Evolutionary conservation across 495 filamentous ascomycete genomes (phyloP), one percentile per base, ranked within the genome.

Genomic region (Podospora didyma): DNA sequence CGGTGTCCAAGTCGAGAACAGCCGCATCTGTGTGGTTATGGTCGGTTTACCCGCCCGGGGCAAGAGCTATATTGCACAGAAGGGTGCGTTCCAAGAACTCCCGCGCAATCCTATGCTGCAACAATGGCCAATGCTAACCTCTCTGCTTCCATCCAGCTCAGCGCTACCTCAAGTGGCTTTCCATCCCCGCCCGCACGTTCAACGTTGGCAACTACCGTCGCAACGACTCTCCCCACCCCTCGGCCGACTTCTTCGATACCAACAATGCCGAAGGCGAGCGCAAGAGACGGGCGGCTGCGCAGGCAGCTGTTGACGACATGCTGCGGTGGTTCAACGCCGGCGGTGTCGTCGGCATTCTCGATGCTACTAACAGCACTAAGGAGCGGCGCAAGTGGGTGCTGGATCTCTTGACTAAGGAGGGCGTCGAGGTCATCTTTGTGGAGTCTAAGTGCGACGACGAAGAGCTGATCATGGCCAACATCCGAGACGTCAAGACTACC

Each of bases 21-120:
- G 89, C 28, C 88, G 87, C 66, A 96, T 98, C 71, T 96, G 92
- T 65, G 92, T 98, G n/a, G 89, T 97, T 53, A 97, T 98, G 94
- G 94, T 98, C 47, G 94, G 94, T 42, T 78, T 98, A 58, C 94
- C 94, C 41, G 94, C 94, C 54, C 81, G 94, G 51, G 94, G 94
- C 66, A 98, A 98, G 80, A 94, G 89, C 73, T 86, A 96, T 64
- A 97, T 98, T 65, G 93, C 94, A 35, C 90, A 94, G 64, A 97
- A 96, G 79, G 92, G 94, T 96, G 78, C 62, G 77, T 66, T 23
- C 4, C 22, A 17, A 14, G 20, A 31, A 4, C n/a, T n/a, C n/a
- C n/a, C n/a, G n/a, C n/a, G n/a, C n/a, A n/a, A n/a, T n/a, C n/a
- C n/a, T n/a, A n/a, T n/a, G n/a, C n/a, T n/a, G n/a, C n/a, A n/a